These are phyloP conservation scores for Chloris gayana DNA, from an alignment of 176 grass and related monocot genomes.

Conservation along the genomic window DNA sequence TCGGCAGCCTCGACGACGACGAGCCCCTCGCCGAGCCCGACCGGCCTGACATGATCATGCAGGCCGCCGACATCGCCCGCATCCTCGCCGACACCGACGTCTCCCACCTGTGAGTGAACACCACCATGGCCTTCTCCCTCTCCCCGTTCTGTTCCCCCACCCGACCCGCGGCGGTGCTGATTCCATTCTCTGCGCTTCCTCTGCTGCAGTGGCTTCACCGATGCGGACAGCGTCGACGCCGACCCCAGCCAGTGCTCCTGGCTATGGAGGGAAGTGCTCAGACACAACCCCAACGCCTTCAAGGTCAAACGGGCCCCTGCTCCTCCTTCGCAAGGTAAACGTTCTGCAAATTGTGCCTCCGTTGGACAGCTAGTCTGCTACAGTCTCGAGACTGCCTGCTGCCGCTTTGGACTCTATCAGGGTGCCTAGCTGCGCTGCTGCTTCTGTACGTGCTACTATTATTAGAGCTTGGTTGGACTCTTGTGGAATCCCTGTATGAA, in stretches of 20 bases:
- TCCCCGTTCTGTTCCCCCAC: background rate
- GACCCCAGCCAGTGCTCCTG: constrained; percentile 64
- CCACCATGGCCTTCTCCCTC: background rate
- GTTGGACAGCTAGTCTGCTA: constrained; percentile 4
- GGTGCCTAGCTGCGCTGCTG: background rate
- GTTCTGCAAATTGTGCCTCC: constrained; percentile 57
- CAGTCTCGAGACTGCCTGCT: no score
- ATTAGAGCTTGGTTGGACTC: constrained; percentile 17
- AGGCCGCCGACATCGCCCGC: constrained; percentile 76
- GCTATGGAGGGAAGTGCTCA: constrained; percentile 89
- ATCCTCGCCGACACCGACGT: constrained; percentile 79
- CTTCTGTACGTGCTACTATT: background rate
- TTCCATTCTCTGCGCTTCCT: background rate
- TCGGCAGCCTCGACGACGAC: constrained; percentile 48
- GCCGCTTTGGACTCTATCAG: background rate
- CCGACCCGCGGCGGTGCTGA: no score
- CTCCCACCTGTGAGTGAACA: constrained; percentile 57
- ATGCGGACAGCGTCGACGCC: constrained; percentile 49
- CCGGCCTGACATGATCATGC: constrained; percentile 81
- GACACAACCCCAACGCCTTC: constrained; percentile 79
- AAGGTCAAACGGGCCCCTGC: constrained; percentile 24
- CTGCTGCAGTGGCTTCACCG: constrained; percentile 60
- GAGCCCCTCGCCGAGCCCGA: constrained; percentile 48
- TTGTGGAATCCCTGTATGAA: background rate
- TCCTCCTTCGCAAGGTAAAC: constrained; percentile 69